These are phyloP conservation scores for Trifolium dubium DNA, from an alignment of 306 rosid genomes.

Conservation along the genomic window DNA sequence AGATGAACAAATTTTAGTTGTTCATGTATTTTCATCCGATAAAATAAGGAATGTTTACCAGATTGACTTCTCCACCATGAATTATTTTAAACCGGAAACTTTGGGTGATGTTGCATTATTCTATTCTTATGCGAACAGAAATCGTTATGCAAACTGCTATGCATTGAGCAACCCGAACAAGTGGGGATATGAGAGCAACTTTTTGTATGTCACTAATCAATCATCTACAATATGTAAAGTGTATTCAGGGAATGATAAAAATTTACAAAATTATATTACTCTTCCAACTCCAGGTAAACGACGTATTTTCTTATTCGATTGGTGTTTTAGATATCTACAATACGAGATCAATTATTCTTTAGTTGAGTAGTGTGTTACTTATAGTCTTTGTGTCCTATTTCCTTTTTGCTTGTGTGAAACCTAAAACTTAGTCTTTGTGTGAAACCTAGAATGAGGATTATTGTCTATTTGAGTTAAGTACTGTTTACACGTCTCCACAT, in stretches of 20 bases:
- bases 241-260: background rate
- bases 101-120: background rate
- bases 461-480: too few relatives aligned
- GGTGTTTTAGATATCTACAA: background rate
- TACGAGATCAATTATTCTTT: background rate
- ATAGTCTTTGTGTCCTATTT: too few relatives aligned
- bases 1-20: background rate
- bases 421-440: too few relatives aligned
- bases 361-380: too few relatives aligned
- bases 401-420: too few relatives aligned
- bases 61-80: background rate
- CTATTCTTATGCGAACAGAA: fast-evolving
- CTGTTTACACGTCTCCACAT: too few relatives aligned
- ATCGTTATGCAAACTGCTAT: too few relatives aligned
- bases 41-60: too few relatives aligned
- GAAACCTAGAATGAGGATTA: too few relatives aligned
- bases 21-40: too few relatives aligned
- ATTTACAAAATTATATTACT: too few relatives aligned
- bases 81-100: too few relatives aligned
- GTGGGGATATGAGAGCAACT: background rate
- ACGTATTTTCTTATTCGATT: fast-evolving
- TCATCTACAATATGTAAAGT: background rate
- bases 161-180: background rate
- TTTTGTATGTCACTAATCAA: background rate
- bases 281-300: background rate